These are phyloP conservation scores for Ilyonectria mors-panacis DNA, from an alignment of 2,329 filamentous ascomycete species.

Conservation along the genomic window DNA sequence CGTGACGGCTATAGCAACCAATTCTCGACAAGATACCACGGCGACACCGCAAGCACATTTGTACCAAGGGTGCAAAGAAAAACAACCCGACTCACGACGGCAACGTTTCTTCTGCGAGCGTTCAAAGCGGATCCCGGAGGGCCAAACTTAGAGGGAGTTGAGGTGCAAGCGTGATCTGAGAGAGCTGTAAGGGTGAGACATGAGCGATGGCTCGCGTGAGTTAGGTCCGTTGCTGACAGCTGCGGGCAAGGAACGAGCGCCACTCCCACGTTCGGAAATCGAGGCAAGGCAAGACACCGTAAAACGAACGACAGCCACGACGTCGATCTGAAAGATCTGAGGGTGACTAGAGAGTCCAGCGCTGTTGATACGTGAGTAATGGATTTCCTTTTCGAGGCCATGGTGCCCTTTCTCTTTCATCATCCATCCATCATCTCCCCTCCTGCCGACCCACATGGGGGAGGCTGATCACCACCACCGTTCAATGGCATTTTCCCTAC, in stretches of 20 bases:
- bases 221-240: conserved; percentile 35
- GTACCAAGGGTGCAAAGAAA: background rate
- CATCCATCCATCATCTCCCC: background rate
- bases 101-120: conserved; percentile 32
- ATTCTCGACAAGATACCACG: background rate
- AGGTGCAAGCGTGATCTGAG: conserved; percentile 32
- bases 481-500: conserved; percentile 3
- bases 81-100: background rate
- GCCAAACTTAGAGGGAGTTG: conserved; percentile 30
- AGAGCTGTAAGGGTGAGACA: conserved; percentile 40
- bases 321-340: background rate
- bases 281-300: conserved; percentile 15
- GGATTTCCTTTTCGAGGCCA: background rate
- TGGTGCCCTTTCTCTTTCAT: background rate
- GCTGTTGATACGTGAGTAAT: conserved; percentile 5
- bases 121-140: conserved; percentile 30
- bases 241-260: conserved; percentile 28
- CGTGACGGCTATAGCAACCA: conserved; percentile 4
- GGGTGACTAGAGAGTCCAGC: background rate
- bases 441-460: conserved; percentile 10
- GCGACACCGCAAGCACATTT: background rate
- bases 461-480: conserved; percentile 14
- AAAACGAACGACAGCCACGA: conserved; percentile 1
- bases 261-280: conserved; percentile 24
- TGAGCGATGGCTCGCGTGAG: conserved; percentile 35